Conservation (phyloP, 106 monocot genomes). For the Dendrobium chrysotoxum region DNA sequence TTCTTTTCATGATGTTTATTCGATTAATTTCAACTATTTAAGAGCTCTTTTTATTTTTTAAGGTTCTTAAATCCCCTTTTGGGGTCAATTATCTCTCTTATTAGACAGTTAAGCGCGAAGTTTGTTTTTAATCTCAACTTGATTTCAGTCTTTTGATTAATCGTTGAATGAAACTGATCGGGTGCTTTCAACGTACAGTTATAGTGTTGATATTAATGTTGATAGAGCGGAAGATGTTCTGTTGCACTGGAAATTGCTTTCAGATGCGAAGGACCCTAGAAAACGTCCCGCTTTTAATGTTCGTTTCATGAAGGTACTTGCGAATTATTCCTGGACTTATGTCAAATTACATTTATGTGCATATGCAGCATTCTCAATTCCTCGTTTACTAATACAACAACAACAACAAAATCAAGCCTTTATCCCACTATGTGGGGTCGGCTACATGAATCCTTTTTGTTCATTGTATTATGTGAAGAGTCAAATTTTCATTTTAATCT, state of each 20-base stretch:
- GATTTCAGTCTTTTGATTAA: constrained; percentile 7
- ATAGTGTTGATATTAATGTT: constrained; percentile 54
- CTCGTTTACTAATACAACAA: not conserved
- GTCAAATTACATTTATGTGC: not conserved
- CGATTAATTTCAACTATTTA: not conserved
- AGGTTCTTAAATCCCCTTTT: not conserved
- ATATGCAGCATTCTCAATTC: not conserved
- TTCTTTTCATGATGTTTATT: not conserved
- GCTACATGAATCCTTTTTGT: no score
- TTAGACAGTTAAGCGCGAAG: not conserved
- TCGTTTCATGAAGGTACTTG: constrained; percentile 64
- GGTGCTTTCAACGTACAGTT: constrained; percentile 21
- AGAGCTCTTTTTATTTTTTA: not conserved
- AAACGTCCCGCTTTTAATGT: constrained; percentile 72
- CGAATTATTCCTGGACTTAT: not conserved
- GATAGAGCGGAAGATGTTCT: constrained; percentile 81
- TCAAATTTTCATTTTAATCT: no score
- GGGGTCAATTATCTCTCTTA: not conserved
- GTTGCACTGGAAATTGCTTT: constrained; percentile 66
- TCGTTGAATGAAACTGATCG: not conserved
- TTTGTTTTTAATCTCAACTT: not conserved
- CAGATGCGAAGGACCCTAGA: constrained; percentile 49
- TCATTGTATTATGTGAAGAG: no score
- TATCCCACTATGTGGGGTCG: no score
- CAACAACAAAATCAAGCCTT: no score